phyloP scores from a whole-genome alignment of 352 stramenopile genomes.

The Pythium brassicae region DNA sequence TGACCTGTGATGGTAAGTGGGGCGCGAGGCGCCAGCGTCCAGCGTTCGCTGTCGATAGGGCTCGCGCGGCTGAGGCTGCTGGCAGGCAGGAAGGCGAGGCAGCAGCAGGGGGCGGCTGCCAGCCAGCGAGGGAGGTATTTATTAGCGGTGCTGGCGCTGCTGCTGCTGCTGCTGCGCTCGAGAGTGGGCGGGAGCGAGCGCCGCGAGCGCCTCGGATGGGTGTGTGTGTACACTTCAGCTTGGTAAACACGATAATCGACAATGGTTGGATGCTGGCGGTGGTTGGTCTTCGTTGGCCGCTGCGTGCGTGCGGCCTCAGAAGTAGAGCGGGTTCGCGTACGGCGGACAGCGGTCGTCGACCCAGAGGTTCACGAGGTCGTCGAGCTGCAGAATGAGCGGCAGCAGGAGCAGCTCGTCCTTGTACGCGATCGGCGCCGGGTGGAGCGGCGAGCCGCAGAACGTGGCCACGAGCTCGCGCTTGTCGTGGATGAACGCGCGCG shows the following conservation, averaged over 20 bases:
- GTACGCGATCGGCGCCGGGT: slow-evolving; percentile 52
- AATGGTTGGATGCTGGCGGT: not conserved
- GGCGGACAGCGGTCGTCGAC: slow-evolving; percentile 67
- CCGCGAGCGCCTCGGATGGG: not conserved
- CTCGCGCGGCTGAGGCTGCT: not conserved
- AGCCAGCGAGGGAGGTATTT: not conserved
- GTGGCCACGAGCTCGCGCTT: slow-evolving; percentile 52
- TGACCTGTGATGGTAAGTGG: not conserved
- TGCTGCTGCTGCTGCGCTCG: not conserved
- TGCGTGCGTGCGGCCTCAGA: slow-evolving; percentile 16
- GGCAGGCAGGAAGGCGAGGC: not conserved
- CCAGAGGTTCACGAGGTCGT: slow-evolving; percentile 72
- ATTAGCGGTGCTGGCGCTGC: not conserved
- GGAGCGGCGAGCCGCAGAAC: slow-evolving; percentile 38
- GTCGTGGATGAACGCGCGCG: slow-evolving; percentile 54
- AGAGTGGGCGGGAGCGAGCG: too few species aligned
- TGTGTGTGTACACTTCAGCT: not conserved
- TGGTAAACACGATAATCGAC: slow-evolving; percentile 2
- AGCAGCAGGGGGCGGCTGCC: not conserved
- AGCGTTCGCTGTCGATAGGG: too few species aligned
- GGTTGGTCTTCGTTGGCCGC: not conserved
- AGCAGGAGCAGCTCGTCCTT: slow-evolving; percentile 56
- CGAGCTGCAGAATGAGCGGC: slow-evolving; percentile 54
- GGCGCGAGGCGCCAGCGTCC: too few species aligned
- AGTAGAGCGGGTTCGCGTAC: slow-evolving; percentile 70